These are phyloP conservation scores for Oryza officinalis DNA, from an alignment of 176 grass and related monocot species.

Conservation along the genomic window DNA sequence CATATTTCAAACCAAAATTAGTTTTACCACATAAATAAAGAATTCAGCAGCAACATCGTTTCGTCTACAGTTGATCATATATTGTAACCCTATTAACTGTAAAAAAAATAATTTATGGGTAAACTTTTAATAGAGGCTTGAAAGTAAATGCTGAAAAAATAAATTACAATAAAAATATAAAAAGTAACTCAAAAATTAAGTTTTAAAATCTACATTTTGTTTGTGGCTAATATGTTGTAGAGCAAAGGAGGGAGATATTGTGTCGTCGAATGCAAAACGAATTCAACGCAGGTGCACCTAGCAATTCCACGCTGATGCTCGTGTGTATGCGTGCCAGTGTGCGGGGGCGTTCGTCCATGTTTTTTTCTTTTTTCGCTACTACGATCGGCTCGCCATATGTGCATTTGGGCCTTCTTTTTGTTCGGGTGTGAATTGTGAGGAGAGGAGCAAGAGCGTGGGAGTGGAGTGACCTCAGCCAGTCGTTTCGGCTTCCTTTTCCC, in stretches of 20 bases:
- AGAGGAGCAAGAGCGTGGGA: slow-evolving; percentile 31
- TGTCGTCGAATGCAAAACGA: neutral
- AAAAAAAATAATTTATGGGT: too few relatives aligned
- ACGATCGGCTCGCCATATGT: neutral
- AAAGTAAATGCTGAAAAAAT: too few relatives aligned
- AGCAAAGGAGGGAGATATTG: neutral
- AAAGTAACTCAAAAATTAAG: too few relatives aligned
- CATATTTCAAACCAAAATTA: too few relatives aligned
- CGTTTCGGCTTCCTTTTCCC: slow-evolving; percentile 31
- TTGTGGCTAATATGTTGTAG: too few relatives aligned
- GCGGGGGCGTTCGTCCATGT: neutral
- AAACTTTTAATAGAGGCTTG: too few relatives aligned
- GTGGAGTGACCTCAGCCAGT: slow-evolving; percentile 43
- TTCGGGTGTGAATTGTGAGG: slow-evolving; percentile 56
- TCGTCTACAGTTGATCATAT: too few relatives aligned
- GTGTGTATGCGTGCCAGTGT: neutral
- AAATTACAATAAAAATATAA: too few relatives aligned
- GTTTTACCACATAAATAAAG: too few relatives aligned
- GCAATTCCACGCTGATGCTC: neutral
- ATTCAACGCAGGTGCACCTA: slow-evolving; percentile 5
- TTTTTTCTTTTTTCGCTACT: neutral
- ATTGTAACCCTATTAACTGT: too few relatives aligned
- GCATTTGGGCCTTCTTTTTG: slow-evolving; percentile 31
- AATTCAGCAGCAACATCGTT: too few relatives aligned
- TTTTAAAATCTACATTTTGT: too few relatives aligned